phyloP scores from a whole-genome alignment of 345 rosid genomes.

The Citrus medica region DNA sequence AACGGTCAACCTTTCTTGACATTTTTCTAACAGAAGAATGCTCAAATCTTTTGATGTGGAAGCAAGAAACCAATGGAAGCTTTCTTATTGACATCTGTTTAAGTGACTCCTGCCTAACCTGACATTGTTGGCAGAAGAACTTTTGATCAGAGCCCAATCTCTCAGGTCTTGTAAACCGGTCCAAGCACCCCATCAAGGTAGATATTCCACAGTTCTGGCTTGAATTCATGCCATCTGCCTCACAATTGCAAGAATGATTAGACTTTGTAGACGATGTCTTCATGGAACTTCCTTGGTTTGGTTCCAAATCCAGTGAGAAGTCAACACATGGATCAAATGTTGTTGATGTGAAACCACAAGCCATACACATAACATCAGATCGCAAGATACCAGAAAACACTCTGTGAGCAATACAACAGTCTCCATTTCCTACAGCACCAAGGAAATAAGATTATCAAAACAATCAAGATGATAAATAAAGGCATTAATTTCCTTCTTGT shows the following conservation, averaged over 20 bases:
- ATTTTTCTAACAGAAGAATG: conserved; percentile 53
- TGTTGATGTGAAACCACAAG: conserved; percentile 67
- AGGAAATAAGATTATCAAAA: conserved; percentile 6
- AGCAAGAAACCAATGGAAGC: conserved; percentile 67
- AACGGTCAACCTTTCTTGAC: conserved; percentile 64
- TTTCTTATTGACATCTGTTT: conserved; percentile 73
- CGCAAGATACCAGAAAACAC: conserved; percentile 58
- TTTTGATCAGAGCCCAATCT: conserved; percentile 69
- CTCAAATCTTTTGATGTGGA: conserved; percentile 67
- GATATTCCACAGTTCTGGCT: conserved; percentile 39
- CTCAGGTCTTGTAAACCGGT: conserved; percentile 61
- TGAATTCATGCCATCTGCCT: conserved; percentile 33
- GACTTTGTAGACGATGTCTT: conserved; percentile 30
- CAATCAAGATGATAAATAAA: not conserved
- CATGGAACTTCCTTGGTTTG: conserved; percentile 33
- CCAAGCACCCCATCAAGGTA: conserved; percentile 58
- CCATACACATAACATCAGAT: conserved; percentile 71
- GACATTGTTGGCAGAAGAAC: conserved; percentile 69
- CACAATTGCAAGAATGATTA: conserved; percentile 44
- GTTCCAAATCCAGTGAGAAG: conserved; percentile 58
- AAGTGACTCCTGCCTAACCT: conserved; percentile 63
- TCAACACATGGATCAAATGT: conserved; percentile 65
- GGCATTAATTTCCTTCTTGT: not conserved
- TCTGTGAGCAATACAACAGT: conserved; percentile 58
- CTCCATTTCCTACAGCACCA: conserved; percentile 45